Evolutionary conservation across 495 filamentous ascomycete species (phyloP), one percentile per base, ranked within the genome.

Genomic region (Penicillium egyptiacum): DNA sequence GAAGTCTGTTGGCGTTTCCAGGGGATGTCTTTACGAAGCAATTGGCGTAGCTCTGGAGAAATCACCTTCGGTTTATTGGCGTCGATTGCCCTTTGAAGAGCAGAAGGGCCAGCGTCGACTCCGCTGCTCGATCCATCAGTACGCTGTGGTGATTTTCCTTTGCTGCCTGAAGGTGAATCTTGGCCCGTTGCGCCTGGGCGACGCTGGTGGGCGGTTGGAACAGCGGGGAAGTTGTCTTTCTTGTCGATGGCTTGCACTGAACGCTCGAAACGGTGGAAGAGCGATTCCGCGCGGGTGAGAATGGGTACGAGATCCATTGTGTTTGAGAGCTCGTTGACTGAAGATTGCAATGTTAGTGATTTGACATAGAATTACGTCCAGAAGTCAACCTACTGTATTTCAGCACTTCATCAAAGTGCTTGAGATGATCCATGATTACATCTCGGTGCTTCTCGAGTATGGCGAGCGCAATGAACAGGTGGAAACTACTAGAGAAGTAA

Each of bases 401-500:
- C 22, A 98, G 73, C 26, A 98, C 92, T 69, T 98, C 95, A 63
- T 98, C 94, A 75, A 98, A 98, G 62, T 91, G 87, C 71, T 90
- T 87, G 45, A 98, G 74, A 77, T 98, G 94, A 33, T 86, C 83
- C 88, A 98, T 96, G 48, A 98, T 96, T 4, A 98, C 89, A 60
- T 88, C 84, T 23, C 94, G 77, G 70, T 98, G 95, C 69, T 91
- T 94, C 76, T 98, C 95, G n/a, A 98, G 70, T 40, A 98, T 94
- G 0, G 93, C 93, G 16, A 98, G 73, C 0, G 94, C 94, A 52
- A 98, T 82, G 67, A 98, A 98, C 3, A 98, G 77, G 67, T 98
- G 95, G 75, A 96, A 98, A 64, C 86, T 88, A 61, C 88, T 88
- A 70, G 83, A 89, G 50, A 90, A 69, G 60, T 87, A 96, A 66